Evolutionary conservation across 257 asterid genomes (phyloP).

Genomic region (Solanum tarapatanum): DNA sequence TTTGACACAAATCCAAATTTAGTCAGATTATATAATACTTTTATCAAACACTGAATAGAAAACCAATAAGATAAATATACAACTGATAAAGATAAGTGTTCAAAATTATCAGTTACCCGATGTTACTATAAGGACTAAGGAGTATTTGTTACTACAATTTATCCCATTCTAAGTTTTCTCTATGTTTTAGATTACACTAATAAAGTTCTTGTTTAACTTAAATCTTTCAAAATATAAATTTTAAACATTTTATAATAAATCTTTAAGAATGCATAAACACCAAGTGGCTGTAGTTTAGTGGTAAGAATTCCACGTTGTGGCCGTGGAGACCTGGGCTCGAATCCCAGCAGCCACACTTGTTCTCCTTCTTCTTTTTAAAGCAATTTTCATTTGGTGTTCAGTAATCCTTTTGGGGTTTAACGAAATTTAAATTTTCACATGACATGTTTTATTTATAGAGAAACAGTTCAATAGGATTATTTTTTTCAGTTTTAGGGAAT

Average conservation of each 20-base stretch:
- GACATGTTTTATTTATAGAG: neutral
- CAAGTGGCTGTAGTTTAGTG: constrained; percentile 90
- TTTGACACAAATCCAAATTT: fast-evolving
- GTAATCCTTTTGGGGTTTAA: too few species aligned
- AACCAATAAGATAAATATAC: neutral
- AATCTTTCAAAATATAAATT: too few species aligned
- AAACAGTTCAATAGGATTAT: neutral
- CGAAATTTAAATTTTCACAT: neutral
- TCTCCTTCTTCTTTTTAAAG: too few species aligned
- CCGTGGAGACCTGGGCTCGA: constrained; percentile 99
- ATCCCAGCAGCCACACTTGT: constrained; percentile 91
- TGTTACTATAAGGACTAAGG: neutral
- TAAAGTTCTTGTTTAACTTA: neutral
- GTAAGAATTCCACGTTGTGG: constrained; percentile 99
- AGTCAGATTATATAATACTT: fast-evolving
- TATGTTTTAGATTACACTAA: neutral
- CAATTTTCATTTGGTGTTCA: neutral
- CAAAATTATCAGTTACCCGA: fast-evolving
- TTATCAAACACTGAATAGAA: neutral
- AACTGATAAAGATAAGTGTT: too few species aligned
- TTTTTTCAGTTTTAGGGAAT: fast-evolving
- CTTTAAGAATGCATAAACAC: fast-evolving
- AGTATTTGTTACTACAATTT: neutral
- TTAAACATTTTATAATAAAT: fast-evolving
- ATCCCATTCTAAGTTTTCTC: neutral